Evolutionary conservation across 2,329 filamentous ascomycete species (phyloP).

Genomic region (Verticillium longisporum): DNA sequence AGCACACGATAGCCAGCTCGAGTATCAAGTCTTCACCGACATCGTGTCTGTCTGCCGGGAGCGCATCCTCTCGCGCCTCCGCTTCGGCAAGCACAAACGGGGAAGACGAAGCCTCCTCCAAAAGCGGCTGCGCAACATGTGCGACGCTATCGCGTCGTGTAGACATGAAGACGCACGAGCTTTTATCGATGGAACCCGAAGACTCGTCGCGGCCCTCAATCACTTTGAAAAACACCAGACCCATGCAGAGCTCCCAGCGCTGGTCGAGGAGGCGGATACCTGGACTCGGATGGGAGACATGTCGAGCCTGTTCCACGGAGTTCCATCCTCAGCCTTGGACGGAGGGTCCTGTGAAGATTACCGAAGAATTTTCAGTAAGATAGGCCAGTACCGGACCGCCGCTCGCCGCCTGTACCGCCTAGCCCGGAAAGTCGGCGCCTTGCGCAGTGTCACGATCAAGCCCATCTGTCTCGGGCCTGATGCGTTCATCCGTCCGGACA

Average conservation of each 20-base stretch:
- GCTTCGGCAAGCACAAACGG: constrained; percentile 10
- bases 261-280: constrained; percentile 21
- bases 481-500: not conserved
- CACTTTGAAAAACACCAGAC: constrained; percentile 18
- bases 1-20: constrained; percentile 1
- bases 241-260: constrained; percentile 11
- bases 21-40: constrained; percentile 15
- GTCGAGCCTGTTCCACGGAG: constrained; percentile 7
- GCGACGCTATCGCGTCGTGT: not conserved
- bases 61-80: constrained; percentile 20
- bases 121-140: not conserved
- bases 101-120: constrained; percentile 9
- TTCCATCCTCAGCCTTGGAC: constrained; percentile 4
- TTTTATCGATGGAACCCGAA: constrained; percentile 13
- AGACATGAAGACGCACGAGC: not conserved
- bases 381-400: constrained; percentile 28
- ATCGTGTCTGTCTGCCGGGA: constrained; percentile 23
- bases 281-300: constrained; percentile 17
- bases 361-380: constrained; percentile 24
- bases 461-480: not conserved
- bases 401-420: constrained; percentile 22
- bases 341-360: constrained; percentile 12
- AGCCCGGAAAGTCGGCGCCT: constrained; percentile 17
- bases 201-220: constrained; percentile 16
- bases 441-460: not conserved